Conservation (phyloP, 768 basidiomycete genomes). For the Leccinum subtestaceum region DNA sequence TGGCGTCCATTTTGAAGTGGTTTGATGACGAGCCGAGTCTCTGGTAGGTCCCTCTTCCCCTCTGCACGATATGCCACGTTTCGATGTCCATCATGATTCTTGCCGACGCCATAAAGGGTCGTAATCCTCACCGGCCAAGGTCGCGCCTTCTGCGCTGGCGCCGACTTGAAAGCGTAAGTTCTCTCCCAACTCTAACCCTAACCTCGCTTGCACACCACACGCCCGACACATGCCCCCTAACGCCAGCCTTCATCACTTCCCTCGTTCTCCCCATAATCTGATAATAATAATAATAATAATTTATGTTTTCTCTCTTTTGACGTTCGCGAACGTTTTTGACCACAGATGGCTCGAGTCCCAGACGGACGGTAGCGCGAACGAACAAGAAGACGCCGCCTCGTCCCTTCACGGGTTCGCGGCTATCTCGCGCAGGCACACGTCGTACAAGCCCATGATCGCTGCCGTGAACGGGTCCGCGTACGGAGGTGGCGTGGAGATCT, state of each 20-base stretch:
- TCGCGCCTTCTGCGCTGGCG: slow-evolving; percentile 74
- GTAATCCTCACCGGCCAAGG: slow-evolving; percentile 72
- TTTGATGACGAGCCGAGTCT: slow-evolving; percentile 68
- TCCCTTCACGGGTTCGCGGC: slow-evolving; percentile 66
- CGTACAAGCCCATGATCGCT: slow-evolving; percentile 73
- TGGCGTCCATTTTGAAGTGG: slow-evolving; percentile 59
- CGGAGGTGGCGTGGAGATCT: slow-evolving; percentile 64
- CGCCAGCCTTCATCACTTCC: no score
- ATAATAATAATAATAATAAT: not conserved
- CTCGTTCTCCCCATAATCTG: not conserved
- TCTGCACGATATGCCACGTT: not conserved
- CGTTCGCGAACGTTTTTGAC: not conserved
- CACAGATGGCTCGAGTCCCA: slow-evolving; percentile 61
- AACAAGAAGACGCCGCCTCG: slow-evolving; percentile 40
- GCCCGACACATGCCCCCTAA: not conserved
- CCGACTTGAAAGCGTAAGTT: slow-evolving; percentile 71
- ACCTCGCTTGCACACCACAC: not conserved
- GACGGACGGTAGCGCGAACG: slow-evolving; percentile 39
- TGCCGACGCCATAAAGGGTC: slow-evolving; percentile 48
- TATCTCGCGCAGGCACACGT: slow-evolving; percentile 60
- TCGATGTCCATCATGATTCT: not conserved
- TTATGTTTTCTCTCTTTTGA: not conserved
- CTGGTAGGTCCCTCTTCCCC: slow-evolving; percentile 48
- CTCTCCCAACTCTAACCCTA: not conserved
- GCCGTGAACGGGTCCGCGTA: slow-evolving; percentile 76